These are phyloP conservation scores for Xylaria acuta DNA, from an alignment of 495 filamentous ascomycete genomes.

Conservation along the genomic window DNA sequence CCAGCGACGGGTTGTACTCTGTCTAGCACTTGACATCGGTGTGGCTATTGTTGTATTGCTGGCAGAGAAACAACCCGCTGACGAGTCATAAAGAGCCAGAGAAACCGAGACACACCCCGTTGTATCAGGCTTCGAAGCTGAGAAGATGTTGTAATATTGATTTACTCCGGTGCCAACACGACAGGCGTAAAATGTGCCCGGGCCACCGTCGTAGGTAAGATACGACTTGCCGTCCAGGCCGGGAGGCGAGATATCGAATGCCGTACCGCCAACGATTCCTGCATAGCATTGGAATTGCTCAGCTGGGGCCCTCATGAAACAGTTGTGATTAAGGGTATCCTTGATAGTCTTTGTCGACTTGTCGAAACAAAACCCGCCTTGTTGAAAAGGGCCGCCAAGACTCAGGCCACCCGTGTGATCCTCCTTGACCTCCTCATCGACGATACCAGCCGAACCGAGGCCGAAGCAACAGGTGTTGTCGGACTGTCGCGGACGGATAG, in stretches of 20 bases:
- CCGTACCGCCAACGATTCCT: constrained; percentile 32
- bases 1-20: background rate
- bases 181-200: constrained; percentile 36
- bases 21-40: background rate
- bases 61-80: constrained; percentile 26
- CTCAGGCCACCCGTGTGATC: constrained; percentile 34
- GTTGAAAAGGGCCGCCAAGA: constrained; percentile 38
- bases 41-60: constrained; percentile 16
- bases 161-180: constrained; percentile 22
- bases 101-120: constrained; percentile 28
- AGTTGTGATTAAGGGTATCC: constrained; percentile 36
- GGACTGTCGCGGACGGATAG: constrained; percentile 30
- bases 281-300: constrained; percentile 40
- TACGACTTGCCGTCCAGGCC: constrained; percentile 25
- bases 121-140: constrained; percentile 27
- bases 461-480: constrained; percentile 37
- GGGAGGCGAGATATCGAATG: constrained; percentile 29
- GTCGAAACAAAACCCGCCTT: constrained; percentile 39
- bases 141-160: constrained; percentile 36
- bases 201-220: constrained; percentile 35
- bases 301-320: constrained; percentile 39
- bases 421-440: constrained; percentile 36
- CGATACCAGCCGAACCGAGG: constrained; percentile 34
- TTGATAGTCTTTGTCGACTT: constrained; percentile 35
- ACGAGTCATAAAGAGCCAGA: constrained; percentile 31